Evolutionary conservation across 2,329 filamentous ascomycete genomes (phyloP).

Genomic region (Zymoseptoria brevis): DNA sequence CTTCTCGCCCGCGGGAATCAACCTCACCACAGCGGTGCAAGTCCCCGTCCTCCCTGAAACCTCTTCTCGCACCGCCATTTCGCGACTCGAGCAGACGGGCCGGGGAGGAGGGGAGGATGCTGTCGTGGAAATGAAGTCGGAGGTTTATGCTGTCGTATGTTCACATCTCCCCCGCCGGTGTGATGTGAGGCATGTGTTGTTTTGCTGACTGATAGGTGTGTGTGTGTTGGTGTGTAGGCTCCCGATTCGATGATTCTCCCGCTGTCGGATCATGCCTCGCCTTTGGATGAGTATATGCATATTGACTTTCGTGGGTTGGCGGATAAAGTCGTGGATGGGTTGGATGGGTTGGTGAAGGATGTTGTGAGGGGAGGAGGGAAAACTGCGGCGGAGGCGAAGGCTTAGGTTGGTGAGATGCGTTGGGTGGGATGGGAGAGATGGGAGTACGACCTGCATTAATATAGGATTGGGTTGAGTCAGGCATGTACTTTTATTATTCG

Average conservation of each 20-base stretch:
- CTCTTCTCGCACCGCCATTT: constrained; percentile 9
- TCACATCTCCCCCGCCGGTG: too few relatives aligned
- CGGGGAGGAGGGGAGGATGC: neutral
- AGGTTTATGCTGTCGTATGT: constrained; percentile 47
- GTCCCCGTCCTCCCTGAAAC: constrained; percentile 26
- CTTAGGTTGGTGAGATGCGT: neutral
- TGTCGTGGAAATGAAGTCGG: constrained; percentile 44
- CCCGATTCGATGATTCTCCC: constrained; percentile 44
- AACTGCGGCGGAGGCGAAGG: neutral
- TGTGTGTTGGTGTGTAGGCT: constrained; percentile 17
- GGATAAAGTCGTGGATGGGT: constrained; percentile 29
- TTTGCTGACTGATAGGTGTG: too few relatives aligned
- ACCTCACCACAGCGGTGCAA: constrained; percentile 19
- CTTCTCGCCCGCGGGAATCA: constrained; percentile 10
- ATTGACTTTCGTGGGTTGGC: constrained; percentile 51
- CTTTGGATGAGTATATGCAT: constrained; percentile 46
- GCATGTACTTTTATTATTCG: too few relatives aligned
- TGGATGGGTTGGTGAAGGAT: neutral
- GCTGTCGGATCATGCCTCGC: constrained; percentile 46
- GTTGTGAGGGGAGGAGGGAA: neutral
- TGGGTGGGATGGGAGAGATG: neutral
- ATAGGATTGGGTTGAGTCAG: too few relatives aligned
- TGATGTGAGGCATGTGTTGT: too few relatives aligned
- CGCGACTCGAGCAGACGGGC: constrained; percentile 19
- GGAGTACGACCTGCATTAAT: too few relatives aligned